Evolutionary conservation across 2,329 filamentous ascomycete genomes (phyloP), one percentile per base, ranked within the genome.

Genomic region (Aspergillus uvarum): DNA sequence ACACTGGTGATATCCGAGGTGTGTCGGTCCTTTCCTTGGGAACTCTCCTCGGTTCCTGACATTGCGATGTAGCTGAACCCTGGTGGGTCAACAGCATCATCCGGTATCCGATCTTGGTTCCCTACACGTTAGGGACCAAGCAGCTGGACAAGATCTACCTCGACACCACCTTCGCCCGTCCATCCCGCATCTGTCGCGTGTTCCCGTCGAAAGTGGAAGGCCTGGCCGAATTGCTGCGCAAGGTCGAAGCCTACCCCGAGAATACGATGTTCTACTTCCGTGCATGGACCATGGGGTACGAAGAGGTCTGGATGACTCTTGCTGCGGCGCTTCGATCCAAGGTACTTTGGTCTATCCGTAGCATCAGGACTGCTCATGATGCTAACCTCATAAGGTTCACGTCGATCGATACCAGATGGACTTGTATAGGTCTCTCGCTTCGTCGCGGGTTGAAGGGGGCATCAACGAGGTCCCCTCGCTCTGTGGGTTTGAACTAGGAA

Each of bases 271-370:
- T 96, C 68, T 90, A 96, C 72, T 83, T 98, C 50, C 86, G 92
- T 59, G 86, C 92, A 0, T 96, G 93, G 92, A 97, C 94, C 0
- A 95, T 95, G 70, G 91, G 90, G 0, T 96, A 97, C 64, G 93
- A 98, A 72, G 90, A 96, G 55, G 92, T 96, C 0, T 97, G 92
- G 92, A 80, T 92, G 60, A 89, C 91, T 0, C 77, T 98, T 0
- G 88, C 92, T 0, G 84, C 87, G 22, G 85, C 87, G 11, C 78
- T 97, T 0, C 77, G 85, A 5, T 88, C 88, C 3, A 83, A 81
- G 70, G 88, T 88, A 75, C 59, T 69, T 58, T 6, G 1, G 24
- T 29, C 29, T 31, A 12, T 29, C 26, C 8, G 26, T 22, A 8
- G 31, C 22, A 14, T 42, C 14, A 29, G 53, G 31, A 47, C 47